Conservation (phyloP, 2,329 filamentous ascomycete species). For the Fusarium decemcellulare region DNA sequence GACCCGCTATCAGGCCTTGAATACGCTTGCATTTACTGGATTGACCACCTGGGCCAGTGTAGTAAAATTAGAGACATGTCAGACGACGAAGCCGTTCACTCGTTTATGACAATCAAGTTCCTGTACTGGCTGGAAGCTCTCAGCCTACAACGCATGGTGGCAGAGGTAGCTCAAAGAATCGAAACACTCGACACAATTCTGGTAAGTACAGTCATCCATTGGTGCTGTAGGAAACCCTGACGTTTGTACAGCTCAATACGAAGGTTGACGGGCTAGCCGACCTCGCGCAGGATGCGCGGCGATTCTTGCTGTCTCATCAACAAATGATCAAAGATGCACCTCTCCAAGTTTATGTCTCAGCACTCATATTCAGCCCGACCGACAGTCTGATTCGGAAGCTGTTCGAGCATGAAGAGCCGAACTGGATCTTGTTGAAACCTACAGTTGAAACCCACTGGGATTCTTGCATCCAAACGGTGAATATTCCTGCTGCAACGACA, state of each 20-base stretch:
- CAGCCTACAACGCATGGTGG: conserved; percentile 49
- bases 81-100: not conserved
- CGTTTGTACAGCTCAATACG: not conserved
- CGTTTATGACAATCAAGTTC: conserved; percentile 2
- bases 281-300: conserved; percentile 1
- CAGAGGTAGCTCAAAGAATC: not conserved
- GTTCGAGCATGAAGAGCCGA: conserved; percentile 1
- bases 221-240: not conserved
- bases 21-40: conserved; percentile 45
- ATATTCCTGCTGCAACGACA: too few species aligned
- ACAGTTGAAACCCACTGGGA: not conserved
- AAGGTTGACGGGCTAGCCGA: not conserved
- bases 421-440: not conserved
- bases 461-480: not conserved
- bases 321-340: not conserved
- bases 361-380: conserved; percentile 19
- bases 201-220: not conserved
- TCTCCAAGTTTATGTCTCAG: conserved; percentile 21
- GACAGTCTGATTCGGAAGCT: not conserved
- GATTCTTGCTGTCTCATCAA: not conserved
- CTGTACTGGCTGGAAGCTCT: conserved; percentile 62
- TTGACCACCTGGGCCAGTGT: conserved; percentile 28
- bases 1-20: conserved; percentile 26
- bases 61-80: not conserved
- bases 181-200: not conserved